A percentile compares a stretch with the other conserved stretches of the same genome.
Conservation (phyloP, 331 rosid species). For the Malus hybrid region DNA sequence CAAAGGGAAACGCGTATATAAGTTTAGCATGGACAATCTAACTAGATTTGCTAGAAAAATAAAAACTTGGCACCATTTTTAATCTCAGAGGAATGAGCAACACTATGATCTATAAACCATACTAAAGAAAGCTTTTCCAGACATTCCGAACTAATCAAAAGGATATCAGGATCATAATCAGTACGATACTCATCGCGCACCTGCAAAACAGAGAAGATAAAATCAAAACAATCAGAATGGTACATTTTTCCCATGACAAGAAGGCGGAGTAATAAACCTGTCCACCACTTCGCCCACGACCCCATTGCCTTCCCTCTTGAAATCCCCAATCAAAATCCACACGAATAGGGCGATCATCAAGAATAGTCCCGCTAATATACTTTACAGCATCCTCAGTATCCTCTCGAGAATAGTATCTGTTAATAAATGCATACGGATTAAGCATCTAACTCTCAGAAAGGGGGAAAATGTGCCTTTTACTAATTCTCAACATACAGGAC, state of each 20-base stretch:
- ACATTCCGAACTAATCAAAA: conserved; percentile 6
- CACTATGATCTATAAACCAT: not conserved
- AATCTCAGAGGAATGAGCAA: not conserved
- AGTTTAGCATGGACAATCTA: not conserved
- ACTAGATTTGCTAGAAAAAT: not conserved
- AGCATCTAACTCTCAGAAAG: not conserved
- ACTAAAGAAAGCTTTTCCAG: not conserved
- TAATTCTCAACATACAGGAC: not conserved
- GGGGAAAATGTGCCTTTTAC: not conserved
- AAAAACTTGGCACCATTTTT: not conserved
- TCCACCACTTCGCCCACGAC: conserved; percentile 98
- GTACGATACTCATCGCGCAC: conserved; percentile 97
- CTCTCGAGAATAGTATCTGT: conserved; percentile 82
- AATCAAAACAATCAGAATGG: conserved; percentile 11
- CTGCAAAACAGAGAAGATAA: conserved; percentile 26
- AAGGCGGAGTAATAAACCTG: conserved; percentile 40
- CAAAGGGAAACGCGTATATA: not conserved
- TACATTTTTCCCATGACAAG: not conserved
- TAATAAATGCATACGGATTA: not conserved
- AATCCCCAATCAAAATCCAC: conserved; percentile 99
- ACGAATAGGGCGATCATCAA: conserved; percentile 97
- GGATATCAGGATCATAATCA: conserved; percentile 99
- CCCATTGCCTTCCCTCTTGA: conserved; percentile 97
- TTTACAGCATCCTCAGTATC: conserved; percentile 94
- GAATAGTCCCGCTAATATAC: conserved; percentile 88